Conservation (phyloP, 2,329 filamentous ascomycete genomes). For the Stagonosporopsis chrysanthemi region DNA sequence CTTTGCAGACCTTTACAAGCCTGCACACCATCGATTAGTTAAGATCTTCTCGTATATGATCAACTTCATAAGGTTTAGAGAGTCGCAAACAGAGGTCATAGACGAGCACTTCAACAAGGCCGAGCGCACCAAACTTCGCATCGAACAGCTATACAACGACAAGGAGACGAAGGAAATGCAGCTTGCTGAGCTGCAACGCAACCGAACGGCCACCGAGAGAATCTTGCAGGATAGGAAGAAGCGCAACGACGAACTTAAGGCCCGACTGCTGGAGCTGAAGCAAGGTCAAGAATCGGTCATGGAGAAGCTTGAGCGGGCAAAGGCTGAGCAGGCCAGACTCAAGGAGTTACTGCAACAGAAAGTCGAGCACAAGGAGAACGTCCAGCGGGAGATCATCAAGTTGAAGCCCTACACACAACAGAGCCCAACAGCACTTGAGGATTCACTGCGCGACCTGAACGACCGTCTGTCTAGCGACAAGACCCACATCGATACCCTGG, state of each 20-base stretch:
- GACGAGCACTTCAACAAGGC: slow-evolving; percentile 93
- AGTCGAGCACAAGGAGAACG: slow-evolving; percentile 71
- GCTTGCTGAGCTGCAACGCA: slow-evolving; percentile 80
- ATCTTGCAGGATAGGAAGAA: slow-evolving; percentile 84
- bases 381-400: slow-evolving; percentile 86
- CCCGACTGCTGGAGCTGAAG: slow-evolving; percentile 78
- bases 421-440: slow-evolving; percentile 82
- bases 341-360: slow-evolving; percentile 76
- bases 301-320: slow-evolving; percentile 81
- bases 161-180: slow-evolving; percentile 87
- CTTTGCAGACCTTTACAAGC: slow-evolving; percentile 89
- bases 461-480: slow-evolving; percentile 81
- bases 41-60: slow-evolving; percentile 98
- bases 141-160: slow-evolving; percentile 82
- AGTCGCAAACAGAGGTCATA: slow-evolving; percentile 87
- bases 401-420: slow-evolving; percentile 91
- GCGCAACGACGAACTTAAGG: slow-evolving; percentile 87
- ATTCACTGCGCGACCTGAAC: slow-evolving; percentile 80
- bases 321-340: slow-evolving; percentile 78
- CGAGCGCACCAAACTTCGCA: slow-evolving; percentile 83
- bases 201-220: slow-evolving; percentile 79
- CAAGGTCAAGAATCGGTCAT: slow-evolving; percentile 84
- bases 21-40: slow-evolving; percentile 86
- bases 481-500: slow-evolving; percentile 83
- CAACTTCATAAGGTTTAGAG: slow-evolving; percentile 97